Evolutionary conservation across 176 grass and related monocot species (phyloP).

Genomic region (Tillandsia leiboldiana): DNA sequence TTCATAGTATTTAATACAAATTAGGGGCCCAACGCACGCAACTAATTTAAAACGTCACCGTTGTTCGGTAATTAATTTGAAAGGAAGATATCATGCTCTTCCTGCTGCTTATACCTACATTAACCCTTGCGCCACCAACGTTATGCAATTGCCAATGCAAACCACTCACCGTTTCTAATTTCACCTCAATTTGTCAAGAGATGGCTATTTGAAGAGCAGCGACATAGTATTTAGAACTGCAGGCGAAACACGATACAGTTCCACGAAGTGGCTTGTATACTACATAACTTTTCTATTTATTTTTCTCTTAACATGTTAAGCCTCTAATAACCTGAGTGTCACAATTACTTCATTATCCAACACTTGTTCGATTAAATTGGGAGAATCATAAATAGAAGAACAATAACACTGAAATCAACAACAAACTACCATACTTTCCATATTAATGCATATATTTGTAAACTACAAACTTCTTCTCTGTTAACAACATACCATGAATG

Average conservation of each 20-base stretch:
- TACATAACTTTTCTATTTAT: too few species aligned
- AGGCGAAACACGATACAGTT: too few species aligned
- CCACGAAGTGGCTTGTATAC: too few species aligned
- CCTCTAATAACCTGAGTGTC: neutral
- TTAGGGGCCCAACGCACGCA: neutral
- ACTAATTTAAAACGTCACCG: neutral
- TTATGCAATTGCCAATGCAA: too few species aligned
- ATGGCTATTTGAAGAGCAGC: too few species aligned
- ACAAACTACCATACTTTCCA: neutral
- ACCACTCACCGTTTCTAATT: too few species aligned
- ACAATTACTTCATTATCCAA: neutral
- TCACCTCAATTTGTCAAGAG: too few species aligned
- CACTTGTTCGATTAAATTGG: neutral
- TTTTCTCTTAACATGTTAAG: neutral
- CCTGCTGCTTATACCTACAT: too few species aligned
- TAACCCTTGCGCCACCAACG: too few species aligned
- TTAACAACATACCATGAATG: conserved; percentile 62
- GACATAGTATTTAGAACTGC: too few species aligned
- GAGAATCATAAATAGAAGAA: neutral
- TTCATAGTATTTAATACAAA: too few species aligned
- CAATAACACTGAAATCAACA: neutral
- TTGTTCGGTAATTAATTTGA: neutral
- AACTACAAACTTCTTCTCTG: conserved; percentile 7
- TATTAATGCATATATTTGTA: neutral
- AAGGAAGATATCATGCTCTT: neutral